Evolutionary conservation across 2,329 filamentous ascomycete genomes (phyloP).

Genomic region (Balansia obtecta): DNA sequence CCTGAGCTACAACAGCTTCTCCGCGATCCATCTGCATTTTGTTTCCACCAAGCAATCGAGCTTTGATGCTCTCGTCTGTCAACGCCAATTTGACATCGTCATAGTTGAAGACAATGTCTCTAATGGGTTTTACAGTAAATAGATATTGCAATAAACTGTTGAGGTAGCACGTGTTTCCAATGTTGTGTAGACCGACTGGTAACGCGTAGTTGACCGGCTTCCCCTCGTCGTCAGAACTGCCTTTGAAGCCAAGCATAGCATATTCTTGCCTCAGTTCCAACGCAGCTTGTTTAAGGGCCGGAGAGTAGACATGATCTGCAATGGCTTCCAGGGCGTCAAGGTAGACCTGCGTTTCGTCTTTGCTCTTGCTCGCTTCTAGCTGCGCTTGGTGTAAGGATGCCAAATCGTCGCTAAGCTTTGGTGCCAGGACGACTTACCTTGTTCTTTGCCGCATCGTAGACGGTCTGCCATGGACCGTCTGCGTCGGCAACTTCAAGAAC

Average conservation of each 20-base stretch:
- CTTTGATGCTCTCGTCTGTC: slow-evolving; percentile 46
- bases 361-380: slow-evolving; percentile 15
- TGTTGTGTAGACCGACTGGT: slow-evolving; percentile 82
- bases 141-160: slow-evolving; percentile 95
- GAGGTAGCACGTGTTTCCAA: slow-evolving; percentile 95
- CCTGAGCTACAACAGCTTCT: slow-evolving; percentile 54
- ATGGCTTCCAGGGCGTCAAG: slow-evolving; percentile 24
- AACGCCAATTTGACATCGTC: slow-evolving; percentile 58
- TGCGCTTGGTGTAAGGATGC: slow-evolving; percentile 6
- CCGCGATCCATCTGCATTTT: slow-evolving; percentile 35
- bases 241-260: slow-evolving; percentile 7
- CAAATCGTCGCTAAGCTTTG: background rate
- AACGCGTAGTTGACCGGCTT: slow-evolving; percentile 33
- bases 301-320: slow-evolving; percentile 17
- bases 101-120: slow-evolving; percentile 68
- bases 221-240: slow-evolving; percentile 2
- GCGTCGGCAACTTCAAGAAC: slow-evolving; percentile 17
- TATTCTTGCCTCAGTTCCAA: slow-evolving; percentile 12
- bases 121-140: slow-evolving; percentile 73
- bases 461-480: slow-evolving; percentile 13
- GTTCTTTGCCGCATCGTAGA: slow-evolving; percentile 14
- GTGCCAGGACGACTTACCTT: slow-evolving; percentile 14
- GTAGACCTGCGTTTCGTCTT: slow-evolving; percentile 18
- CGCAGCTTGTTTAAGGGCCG: slow-evolving; percentile 14
- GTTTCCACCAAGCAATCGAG: slow-evolving; percentile 63